Conservation (phyloP, 1,284 basidiomycete genomes). For the Cystobasidium slooffiae region DNA sequence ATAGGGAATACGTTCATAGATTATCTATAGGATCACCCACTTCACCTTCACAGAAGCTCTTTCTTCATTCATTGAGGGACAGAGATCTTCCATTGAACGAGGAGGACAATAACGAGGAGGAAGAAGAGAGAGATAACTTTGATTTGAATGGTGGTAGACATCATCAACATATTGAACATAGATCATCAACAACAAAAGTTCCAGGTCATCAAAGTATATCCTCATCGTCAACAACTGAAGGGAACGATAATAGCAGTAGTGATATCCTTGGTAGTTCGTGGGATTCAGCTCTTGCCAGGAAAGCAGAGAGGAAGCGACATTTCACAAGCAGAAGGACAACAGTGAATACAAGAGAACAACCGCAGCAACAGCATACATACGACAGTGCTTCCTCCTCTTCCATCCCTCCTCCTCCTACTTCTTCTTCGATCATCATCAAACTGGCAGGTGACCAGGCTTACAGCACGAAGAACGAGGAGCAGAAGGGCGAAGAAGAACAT, state of each 20-base stretch:
- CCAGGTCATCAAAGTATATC: not conserved
- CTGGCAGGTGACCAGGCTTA: not conserved
- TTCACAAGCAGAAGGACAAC: slow-evolving; percentile 11
- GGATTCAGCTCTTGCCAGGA: slow-evolving; percentile 7
- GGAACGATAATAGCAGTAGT: slow-evolving; percentile 1
- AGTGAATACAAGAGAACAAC: not conserved
- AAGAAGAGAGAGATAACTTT: not conserved
- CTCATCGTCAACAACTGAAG: not conserved
- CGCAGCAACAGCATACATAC: not conserved
- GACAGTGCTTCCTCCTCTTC: not conserved
- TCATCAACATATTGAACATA: not conserved
- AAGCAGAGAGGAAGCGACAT: slow-evolving; percentile 9
- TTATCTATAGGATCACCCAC: slow-evolving; percentile 7
- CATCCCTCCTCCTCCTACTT: not conserved
- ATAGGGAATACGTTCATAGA: slow-evolving; percentile 9
- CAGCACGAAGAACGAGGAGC: not conserved
- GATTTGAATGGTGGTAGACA: not conserved
- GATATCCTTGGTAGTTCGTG: not conserved
- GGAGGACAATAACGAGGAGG: not conserved
- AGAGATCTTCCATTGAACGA: slow-evolving; percentile 1
- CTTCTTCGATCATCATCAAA: not conserved
- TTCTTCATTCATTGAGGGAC: slow-evolving; percentile 10
- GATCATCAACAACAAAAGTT: not conserved
- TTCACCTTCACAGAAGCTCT: slow-evolving; percentile 18
- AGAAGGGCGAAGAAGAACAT: too few species aligned